phyloP scores from a whole-genome alignment of 139 green algal species.

The Trebouxia sp. region DNA sequence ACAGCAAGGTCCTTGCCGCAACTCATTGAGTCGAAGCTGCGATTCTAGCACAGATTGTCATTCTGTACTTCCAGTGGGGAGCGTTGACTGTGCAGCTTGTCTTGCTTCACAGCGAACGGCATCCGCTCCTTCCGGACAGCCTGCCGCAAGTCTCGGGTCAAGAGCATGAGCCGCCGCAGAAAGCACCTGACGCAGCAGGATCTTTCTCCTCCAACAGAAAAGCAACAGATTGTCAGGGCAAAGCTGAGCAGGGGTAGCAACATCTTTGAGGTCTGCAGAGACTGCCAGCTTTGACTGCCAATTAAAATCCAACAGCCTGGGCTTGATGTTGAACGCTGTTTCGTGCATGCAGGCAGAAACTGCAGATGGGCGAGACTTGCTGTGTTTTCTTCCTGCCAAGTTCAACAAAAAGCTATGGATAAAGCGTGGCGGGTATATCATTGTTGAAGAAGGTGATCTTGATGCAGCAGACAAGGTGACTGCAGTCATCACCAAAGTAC shows the following conservation, averaged over 20 bases:
- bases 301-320: no score
- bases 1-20: no score
- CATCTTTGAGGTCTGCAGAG: slow-evolving; percentile 45
- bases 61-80: no score
- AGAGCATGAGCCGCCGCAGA: slow-evolving; percentile 40
- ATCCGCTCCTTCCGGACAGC: no score
- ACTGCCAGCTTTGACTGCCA: not conserved
- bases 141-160: no score
- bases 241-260: slow-evolving; percentile 53
- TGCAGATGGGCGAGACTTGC: slow-evolving; percentile 52
- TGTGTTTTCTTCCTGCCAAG: slow-evolving; percentile 69
- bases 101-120: no score
- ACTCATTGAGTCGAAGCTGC: no score
- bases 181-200: slow-evolving; percentile 49
- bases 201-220: slow-evolving; percentile 37
- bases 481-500: not conserved
- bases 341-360: slow-evolving; percentile 61
- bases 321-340: not conserved
- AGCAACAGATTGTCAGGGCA: slow-evolving; percentile 47
- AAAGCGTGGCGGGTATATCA: slow-evolving; percentile 61
- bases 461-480: slow-evolving; percentile 9
- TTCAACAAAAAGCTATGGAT: slow-evolving; percentile 88
- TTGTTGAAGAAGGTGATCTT: slow-evolving; percentile 48
- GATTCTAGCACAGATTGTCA: no score
- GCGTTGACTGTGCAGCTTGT: no score